phyloP scores from a whole-genome alignment of 176 grass and related monocot species.

The Hordeum marinum region DNA sequence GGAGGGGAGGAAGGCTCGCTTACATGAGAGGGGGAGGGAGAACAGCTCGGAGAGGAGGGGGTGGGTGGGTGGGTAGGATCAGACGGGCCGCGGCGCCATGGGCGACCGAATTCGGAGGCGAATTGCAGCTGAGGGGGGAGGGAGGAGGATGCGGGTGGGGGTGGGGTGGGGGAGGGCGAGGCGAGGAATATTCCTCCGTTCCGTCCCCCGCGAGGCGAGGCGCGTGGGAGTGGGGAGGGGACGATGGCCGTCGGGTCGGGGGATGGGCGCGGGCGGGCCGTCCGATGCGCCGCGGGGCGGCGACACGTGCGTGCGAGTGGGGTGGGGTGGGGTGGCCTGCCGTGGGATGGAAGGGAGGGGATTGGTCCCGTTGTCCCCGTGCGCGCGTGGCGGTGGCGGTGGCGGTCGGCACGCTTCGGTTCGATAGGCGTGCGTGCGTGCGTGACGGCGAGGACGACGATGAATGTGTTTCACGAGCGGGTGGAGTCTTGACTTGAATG shows the following conservation, averaged over 20 bases:
- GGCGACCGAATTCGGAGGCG: neutral
- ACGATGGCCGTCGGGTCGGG: constrained; percentile 4
- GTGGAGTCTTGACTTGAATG: no score
- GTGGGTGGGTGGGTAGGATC: neutral
- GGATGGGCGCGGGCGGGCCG: neutral
- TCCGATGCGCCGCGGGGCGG: constrained; percentile 2
- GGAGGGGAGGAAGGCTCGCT: neutral
- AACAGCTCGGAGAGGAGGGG: neutral
- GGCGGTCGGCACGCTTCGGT: neutral
- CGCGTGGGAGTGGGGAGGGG: neutral
- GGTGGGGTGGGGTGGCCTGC: neutral
- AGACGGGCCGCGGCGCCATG: constrained; percentile 30
- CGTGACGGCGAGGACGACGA: no score
- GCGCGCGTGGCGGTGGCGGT: neutral
- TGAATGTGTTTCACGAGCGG: neutral
- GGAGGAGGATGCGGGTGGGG: neutral
- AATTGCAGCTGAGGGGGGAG: neutral
- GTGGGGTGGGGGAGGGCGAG: neutral
- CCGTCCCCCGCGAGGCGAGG: neutral
- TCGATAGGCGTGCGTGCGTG: neutral
- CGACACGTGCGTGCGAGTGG: neutral
- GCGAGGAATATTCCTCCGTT: constrained; percentile 33
- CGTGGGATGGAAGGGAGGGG: neutral
- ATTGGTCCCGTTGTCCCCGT: neutral
- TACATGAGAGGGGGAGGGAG: neutral